Percentiles rank a stretch among this genome's conserved stretches.
Conservation (phyloP, 2,329 filamentous ascomycete species). For the Orbilia quercus region DNA sequence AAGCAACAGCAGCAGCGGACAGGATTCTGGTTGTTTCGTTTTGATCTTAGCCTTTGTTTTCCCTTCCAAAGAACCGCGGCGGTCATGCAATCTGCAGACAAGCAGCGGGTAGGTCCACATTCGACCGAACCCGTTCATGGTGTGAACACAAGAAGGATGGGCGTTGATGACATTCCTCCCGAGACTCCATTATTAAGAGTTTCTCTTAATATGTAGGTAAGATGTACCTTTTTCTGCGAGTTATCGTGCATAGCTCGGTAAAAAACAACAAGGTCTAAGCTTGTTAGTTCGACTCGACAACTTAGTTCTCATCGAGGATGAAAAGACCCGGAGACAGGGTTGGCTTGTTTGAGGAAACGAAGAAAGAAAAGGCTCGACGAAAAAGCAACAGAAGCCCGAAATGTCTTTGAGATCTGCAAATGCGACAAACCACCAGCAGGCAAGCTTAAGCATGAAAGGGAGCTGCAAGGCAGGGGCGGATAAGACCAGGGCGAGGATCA, state of each 20-base stretch:
- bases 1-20: too few relatives aligned
- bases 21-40: slow-evolving; percentile 7
- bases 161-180: slow-evolving; percentile 48
- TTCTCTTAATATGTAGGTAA: slow-evolving; percentile 49
- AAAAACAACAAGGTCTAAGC: slow-evolving; percentile 54
- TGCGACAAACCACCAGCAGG: slow-evolving; percentile 29
- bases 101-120: slow-evolving; percentile 52
- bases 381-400: slow-evolving; percentile 46
- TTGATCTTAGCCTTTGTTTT: slow-evolving; percentile 11
- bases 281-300: slow-evolving; percentile 42
- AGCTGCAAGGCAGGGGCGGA: slow-evolving; percentile 55
- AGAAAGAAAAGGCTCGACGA: slow-evolving; percentile 29
- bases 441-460: slow-evolving; percentile 39
- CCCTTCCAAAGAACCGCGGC: slow-evolving; percentile 12
- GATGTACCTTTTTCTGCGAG: slow-evolving; percentile 56
- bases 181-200: slow-evolving; percentile 49
- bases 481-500: slow-evolving; percentile 54
- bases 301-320: slow-evolving; percentile 39
- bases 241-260: slow-evolving; percentile 56
- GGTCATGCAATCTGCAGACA: slow-evolving; percentile 51
- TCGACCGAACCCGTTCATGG: slow-evolving; percentile 42
- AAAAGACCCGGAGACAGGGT: slow-evolving; percentile 55
- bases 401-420: slow-evolving; percentile 46
- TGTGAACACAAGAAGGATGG: slow-evolving; percentile 13
- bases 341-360: slow-evolving; percentile 56